Evolutionary conservation across 495 filamentous ascomycete genomes (phyloP).

Genomic region (Daldinia concentrica): DNA sequence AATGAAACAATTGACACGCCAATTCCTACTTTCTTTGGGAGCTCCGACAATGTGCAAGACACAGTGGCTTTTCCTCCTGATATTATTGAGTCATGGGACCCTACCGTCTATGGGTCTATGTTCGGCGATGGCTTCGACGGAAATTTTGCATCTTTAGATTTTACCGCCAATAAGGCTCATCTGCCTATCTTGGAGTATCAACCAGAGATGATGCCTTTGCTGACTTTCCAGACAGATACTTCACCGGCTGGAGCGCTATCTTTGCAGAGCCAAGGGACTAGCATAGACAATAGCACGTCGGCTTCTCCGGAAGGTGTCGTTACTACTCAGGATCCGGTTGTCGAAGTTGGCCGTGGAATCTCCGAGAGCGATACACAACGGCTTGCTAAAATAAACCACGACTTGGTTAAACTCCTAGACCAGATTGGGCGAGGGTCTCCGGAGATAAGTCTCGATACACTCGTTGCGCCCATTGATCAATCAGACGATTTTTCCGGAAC

Average conservation of each 20-base stretch:
- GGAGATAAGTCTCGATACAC: slow-evolving; percentile 11
- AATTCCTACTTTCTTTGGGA: not conserved
- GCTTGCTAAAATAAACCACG: slow-evolving; percentile 33
- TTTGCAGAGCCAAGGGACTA: not conserved
- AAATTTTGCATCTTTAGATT: slow-evolving; percentile 7
- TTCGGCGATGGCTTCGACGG: slow-evolving; percentile 16
- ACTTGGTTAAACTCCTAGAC: slow-evolving; percentile 19
- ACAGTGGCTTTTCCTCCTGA: not conserved
- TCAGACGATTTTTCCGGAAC: not conserved
- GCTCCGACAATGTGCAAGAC: not conserved
- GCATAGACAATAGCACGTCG: not conserved
- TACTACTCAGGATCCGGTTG: not conserved
- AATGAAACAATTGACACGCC: not conserved
- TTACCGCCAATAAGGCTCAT: not conserved
- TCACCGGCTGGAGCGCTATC: not conserved
- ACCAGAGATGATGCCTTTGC: not conserved
- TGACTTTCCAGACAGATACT: not conserved
- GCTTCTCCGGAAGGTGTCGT: not conserved
- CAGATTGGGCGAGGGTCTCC: slow-evolving; percentile 17
- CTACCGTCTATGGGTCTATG: slow-evolving; percentile 10
- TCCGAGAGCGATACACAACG: slow-evolving; percentile 15
- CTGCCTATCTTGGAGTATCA: not conserved
- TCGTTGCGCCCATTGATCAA: slow-evolving; percentile 16
- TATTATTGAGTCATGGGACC: not conserved
- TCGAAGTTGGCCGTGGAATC: not conserved